Conservation (phyloP, 2,329 filamentous ascomycete species). For the Xylaria polymorpha region DNA sequence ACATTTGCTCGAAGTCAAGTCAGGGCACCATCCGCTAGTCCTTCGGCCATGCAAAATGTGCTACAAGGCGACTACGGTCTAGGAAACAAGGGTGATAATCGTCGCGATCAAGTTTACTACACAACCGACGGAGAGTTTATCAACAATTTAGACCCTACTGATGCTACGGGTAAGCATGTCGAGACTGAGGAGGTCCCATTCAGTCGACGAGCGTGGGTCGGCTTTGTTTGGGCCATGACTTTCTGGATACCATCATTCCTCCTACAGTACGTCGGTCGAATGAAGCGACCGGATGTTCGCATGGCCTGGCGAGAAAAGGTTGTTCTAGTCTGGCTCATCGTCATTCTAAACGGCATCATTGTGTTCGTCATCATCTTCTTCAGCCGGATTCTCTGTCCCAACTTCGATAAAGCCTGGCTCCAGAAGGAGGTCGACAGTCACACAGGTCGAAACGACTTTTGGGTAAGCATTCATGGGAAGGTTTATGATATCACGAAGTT, state of each 20-base stretch:
- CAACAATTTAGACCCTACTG: conserved; percentile 78
- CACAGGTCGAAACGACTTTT: conserved; percentile 80
- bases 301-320: conserved; percentile 98
- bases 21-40: conserved; percentile 70
- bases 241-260: conserved; percentile 94
- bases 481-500: conserved; percentile 95
- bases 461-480: conserved; percentile 84
- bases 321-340: conserved; percentile 82
- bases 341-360: conserved; percentile 81
- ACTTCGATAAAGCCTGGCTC: conserved; percentile 90
- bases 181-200: conserved; percentile 73
- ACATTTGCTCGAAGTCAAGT: conserved; percentile 53
- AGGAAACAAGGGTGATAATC: conserved; percentile 84
- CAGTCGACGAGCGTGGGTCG: conserved; percentile 81
- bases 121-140: conserved; percentile 75
- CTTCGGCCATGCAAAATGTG: conserved; percentile 67
- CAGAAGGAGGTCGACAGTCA: conserved; percentile 76
- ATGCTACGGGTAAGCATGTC: conserved; percentile 80
- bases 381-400: conserved; percentile 86
- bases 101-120: conserved; percentile 79
- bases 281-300: conserved; percentile 96
- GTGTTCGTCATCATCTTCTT: conserved; percentile 95
- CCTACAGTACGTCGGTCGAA: conserved; percentile 84
- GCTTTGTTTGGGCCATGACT: conserved; percentile 84
- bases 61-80: conserved; percentile 86